Evolutionary conservation across 2,329 filamentous ascomycete genomes (phyloP).

Genomic region (Niveomyces coronatus): DNA sequence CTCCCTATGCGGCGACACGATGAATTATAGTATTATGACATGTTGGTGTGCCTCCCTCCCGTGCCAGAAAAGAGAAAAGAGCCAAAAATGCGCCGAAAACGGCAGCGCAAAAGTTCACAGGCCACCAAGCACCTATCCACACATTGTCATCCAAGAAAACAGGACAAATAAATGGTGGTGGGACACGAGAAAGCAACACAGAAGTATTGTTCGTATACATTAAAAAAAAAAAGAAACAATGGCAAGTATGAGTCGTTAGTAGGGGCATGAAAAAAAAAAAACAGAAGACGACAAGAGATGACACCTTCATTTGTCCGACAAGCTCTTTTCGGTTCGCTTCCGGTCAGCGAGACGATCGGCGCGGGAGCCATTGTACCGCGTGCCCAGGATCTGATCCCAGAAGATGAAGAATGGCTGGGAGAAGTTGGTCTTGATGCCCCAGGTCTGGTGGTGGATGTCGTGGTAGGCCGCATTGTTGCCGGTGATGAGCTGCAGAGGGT

Average conservation of each 20-base stretch:
- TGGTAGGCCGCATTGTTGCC: constrained; percentile 96
- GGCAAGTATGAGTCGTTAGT: constrained; percentile 2
- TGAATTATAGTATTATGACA: constrained; percentile 10
- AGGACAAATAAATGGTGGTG: no score
- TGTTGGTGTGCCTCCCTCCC: no score
- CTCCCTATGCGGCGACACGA: neutral
- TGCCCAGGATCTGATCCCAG: constrained; percentile 78
- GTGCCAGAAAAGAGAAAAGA: no score
- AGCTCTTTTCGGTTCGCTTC: constrained; percentile 18
- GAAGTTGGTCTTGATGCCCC: constrained; percentile 96
- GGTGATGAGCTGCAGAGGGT: constrained; percentile 83
- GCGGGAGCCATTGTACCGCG: constrained; percentile 65
- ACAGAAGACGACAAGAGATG: neutral
- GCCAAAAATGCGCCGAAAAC: no score
- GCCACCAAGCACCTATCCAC: no score
- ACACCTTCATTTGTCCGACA: constrained; percentile 10
- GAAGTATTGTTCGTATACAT: no score
- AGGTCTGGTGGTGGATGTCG: constrained; percentile 97
- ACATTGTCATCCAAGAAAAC: no score
- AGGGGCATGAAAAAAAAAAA: neutral
- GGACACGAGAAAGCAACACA: no score
- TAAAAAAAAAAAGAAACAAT: constrained; percentile 13
- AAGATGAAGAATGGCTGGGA: constrained; percentile 90
- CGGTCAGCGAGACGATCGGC: constrained; percentile 29
- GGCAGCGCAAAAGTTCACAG: no score